These are phyloP conservation scores for Xanthoconium stramineum DNA, from an alignment of 768 basidiomycete species.

Conservation along the genomic window DNA sequence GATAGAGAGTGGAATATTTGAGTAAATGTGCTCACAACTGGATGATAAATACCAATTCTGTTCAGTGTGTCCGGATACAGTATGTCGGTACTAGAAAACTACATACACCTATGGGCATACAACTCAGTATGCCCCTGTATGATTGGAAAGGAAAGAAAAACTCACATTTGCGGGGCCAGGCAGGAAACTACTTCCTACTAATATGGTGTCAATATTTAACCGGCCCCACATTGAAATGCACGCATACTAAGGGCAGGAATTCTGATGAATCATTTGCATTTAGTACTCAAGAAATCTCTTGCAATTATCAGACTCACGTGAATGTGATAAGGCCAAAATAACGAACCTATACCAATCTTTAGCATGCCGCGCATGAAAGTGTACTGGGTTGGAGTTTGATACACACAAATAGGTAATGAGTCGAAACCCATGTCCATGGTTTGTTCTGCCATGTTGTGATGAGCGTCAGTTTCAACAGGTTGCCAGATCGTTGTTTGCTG, in stretches of 20 bases:
- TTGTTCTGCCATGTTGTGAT: no score
- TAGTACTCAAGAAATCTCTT: background rate
- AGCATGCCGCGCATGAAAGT: background rate
- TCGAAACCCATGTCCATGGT: no score
- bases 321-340: conserved; percentile 3
- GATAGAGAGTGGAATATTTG: background rate
- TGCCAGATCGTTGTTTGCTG: no score
- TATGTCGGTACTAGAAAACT: background rate
- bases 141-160: no score
- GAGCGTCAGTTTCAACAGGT: no score
- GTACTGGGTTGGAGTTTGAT: no score
- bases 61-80: no score
- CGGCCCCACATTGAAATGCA: background rate
- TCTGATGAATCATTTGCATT: background rate
- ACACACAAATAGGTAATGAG: background rate
- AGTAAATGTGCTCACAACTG: background rate
- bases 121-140: background rate
- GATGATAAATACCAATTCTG: background rate
- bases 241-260: background rate
- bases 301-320: background rate
- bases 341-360: conserved; percentile 2
- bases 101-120: background rate
- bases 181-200: background rate
- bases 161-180: background rate
- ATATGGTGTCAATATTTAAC: background rate